phyloP scores from a whole-genome alignment of 2,329 filamentous ascomycete species.

The Teratosphaeria epicoccoides region DNA sequence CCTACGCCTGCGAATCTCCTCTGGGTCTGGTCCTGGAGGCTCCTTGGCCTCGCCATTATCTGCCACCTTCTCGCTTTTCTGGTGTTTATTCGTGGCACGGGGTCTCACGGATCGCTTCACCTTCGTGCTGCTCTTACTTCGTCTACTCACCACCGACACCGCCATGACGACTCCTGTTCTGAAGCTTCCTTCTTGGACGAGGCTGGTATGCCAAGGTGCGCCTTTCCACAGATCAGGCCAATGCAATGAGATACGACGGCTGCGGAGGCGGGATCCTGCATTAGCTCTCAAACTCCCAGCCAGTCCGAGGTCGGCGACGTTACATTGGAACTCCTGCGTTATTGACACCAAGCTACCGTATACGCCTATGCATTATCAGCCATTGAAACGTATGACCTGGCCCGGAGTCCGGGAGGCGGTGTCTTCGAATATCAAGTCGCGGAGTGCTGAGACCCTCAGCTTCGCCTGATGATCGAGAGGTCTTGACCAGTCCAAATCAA shows the following conservation, averaged over 20 bases:
- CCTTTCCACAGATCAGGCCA: not conserved
- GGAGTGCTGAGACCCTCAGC: not conserved
- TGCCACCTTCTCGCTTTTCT: constrained; percentile 1
- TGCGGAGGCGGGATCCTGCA: not conserved
- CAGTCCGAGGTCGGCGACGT: constrained; percentile 1
- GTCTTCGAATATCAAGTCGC: too few species aligned
- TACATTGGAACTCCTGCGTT: not conserved
- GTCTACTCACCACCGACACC: not conserved
- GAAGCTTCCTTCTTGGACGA: not conserved
- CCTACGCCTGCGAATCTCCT: constrained; percentile 30
- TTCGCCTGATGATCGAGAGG: not conserved
- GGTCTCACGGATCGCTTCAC: not conserved
- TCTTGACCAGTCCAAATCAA: too few species aligned
- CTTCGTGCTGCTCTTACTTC: not conserved
- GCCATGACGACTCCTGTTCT: not conserved
- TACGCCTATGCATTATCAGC: not conserved
- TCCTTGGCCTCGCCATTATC: constrained; percentile 15
- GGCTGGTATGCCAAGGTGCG: not conserved
- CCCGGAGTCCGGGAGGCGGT: not conserved
- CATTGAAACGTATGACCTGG: too few species aligned
- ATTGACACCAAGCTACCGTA: not conserved
- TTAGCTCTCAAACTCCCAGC: not conserved
- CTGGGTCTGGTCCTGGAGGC: constrained; percentile 25
- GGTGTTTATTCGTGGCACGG: not conserved
- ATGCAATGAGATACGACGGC: not conserved